These are phyloP conservation scores for Pyrenula aspistea DNA, from an alignment of 495 filamentous ascomycete species.

Conservation along the genomic window DNA sequence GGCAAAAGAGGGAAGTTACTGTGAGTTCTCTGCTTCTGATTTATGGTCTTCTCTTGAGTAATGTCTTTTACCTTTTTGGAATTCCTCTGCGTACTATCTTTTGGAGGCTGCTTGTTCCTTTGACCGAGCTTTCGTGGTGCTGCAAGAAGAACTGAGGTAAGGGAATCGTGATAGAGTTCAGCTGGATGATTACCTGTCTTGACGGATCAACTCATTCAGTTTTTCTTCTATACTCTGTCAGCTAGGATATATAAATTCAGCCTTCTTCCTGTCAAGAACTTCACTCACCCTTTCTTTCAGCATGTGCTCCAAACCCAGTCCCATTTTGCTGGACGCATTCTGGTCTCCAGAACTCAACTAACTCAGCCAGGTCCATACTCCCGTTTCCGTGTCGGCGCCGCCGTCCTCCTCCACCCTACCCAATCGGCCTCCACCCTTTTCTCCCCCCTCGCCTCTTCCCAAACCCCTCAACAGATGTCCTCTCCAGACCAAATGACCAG, in stretches of 20 bases:
- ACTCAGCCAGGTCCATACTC: slow-evolving; percentile 64
- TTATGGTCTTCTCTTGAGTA: no score
- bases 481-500: background rate
- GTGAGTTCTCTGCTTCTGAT: background rate
- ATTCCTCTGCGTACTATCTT: no score
- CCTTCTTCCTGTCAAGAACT: background rate
- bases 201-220: no score
- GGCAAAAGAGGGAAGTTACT: background rate
- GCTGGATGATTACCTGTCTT: no score
- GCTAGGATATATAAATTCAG: background rate
- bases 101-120: no score
- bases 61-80: no score
- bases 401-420: slow-evolving; percentile 41
- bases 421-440: slow-evolving; percentile 61
- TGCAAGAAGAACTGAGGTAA: no score
- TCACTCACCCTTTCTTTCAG: no score
- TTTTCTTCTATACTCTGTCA: no score
- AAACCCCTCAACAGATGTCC: background rate
- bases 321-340: background rate
- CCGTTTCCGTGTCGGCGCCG: slow-evolving; percentile 80
- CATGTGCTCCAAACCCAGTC: no score
- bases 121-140: no score
- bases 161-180: no score
- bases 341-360: background rate
- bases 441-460: slow-evolving; percentile 22